Percentiles rank a stretch among this genome's conserved stretches.
Conservation (phyloP, 306 rosid species). For the Citrullus colocynthis region DNA sequence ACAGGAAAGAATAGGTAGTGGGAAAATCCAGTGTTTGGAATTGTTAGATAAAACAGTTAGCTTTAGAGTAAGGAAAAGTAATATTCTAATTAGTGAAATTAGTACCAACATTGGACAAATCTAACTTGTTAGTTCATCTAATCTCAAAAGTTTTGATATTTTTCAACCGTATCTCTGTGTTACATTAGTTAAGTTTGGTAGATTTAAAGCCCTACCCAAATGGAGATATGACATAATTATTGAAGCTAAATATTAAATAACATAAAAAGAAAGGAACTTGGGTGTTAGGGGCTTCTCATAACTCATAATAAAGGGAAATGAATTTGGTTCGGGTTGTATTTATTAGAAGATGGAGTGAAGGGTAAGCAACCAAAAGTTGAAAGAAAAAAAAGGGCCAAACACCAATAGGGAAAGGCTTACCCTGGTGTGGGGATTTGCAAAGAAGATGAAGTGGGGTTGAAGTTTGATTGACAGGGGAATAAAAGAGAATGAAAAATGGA, state of each 20-base stretch:
- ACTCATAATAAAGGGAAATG: background rate
- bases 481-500: background rate
- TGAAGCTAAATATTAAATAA: background rate
- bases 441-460: background rate
- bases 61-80: constrained; percentile 18
- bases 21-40: background rate
- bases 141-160: constrained; percentile 20
- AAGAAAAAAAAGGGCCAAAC: background rate
- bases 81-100: constrained; percentile 22
- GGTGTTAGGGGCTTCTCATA: background rate
- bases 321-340: background rate
- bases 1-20: constrained; percentile 19
- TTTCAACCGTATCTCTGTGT: background rate
- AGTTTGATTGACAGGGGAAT: background rate
- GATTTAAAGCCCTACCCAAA: background rate
- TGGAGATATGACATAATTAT: background rate
- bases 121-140: constrained; percentile 15
- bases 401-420: background rate
- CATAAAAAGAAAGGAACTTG: background rate
- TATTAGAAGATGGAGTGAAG: background rate
- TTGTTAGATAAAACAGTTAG: constrained; percentile 6
- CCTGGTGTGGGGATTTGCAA: background rate
- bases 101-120: constrained; percentile 23
- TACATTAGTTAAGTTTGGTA: constrained; percentile 4
- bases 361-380: background rate